Conservation (phyloP, 208 protist genomes). For the Trypanosoma vivax region DNA sequence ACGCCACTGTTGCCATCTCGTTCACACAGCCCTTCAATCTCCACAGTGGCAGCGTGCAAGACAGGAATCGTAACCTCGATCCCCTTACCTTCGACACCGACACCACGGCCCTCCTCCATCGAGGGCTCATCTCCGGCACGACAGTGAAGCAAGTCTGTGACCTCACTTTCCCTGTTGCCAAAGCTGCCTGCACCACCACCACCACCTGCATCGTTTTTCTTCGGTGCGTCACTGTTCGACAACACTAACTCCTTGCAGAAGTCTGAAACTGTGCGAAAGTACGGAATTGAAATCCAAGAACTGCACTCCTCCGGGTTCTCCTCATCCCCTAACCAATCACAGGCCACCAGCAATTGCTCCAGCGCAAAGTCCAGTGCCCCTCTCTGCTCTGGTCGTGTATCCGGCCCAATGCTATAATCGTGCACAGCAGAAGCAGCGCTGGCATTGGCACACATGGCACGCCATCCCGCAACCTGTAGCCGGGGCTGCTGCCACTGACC, state of each 20-base stretch:
- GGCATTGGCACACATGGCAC: conserved; percentile 12
- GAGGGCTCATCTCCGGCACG: background rate
- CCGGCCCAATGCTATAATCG: background rate
- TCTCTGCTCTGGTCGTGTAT: conserved; percentile 14
- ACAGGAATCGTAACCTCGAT: no score
- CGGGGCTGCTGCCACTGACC: conserved; percentile 22
- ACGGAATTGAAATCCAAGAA: conserved; percentile 10
- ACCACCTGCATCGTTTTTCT: background rate
- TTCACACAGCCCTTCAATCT: no score
- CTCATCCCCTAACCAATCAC: background rate
- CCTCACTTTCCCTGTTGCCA: background rate
- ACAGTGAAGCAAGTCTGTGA: background rate
- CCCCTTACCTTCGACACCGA: no score
- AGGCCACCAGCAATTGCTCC: conserved; percentile 3
- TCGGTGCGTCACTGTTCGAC: background rate
- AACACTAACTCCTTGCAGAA: conserved; percentile 2
- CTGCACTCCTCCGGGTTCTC: background rate
- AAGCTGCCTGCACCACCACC: conserved; percentile 2
- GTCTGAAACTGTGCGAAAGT: conserved; percentile 12
- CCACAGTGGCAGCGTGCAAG: no score
- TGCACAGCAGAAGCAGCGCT: conserved; percentile 23
- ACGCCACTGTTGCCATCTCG: no score
- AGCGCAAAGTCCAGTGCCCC: conserved; percentile 6
- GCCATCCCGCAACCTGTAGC: conserved; percentile 16
- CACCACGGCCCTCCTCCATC: background rate